These are phyloP conservation scores for Arachnopeziza araneosa DNA, from an alignment of 2,329 filamentous ascomycete species.

Conservation along the genomic window DNA sequence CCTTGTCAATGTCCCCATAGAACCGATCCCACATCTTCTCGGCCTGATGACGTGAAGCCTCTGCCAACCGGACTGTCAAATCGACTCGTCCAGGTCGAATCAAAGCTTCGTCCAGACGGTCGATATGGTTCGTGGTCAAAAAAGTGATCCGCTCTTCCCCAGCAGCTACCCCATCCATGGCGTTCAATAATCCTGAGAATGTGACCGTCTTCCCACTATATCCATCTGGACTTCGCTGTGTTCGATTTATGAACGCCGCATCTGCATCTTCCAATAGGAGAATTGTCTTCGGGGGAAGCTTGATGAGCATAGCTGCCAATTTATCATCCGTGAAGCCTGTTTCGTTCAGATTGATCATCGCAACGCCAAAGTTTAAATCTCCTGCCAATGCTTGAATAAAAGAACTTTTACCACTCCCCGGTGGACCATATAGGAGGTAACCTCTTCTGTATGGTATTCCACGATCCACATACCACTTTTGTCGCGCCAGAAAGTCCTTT, in stretches of 20 bases:
- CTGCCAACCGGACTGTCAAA: constrained; percentile 84
- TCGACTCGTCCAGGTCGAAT: constrained; percentile 90
- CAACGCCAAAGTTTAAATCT: constrained; percentile 46
- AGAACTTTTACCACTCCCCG: constrained; percentile 77
- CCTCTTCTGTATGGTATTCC: constrained; percentile 74
- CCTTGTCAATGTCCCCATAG: constrained; percentile 73
- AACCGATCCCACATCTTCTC: constrained; percentile 89
- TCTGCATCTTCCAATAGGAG: constrained; percentile 54
- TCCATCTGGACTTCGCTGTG: constrained; percentile 52
- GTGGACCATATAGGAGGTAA: constrained; percentile 73
- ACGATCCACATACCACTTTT: constrained; percentile 82
- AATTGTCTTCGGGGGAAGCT: constrained; percentile 47
- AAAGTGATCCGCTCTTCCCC: constrained; percentile 93
- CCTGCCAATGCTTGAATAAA: constrained; percentile 95
- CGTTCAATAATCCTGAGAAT: constrained; percentile 84
- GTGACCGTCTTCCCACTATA: constrained; percentile 44
- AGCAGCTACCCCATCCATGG: constrained; percentile 85
- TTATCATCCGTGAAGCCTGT: constrained; percentile 53
- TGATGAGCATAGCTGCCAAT: constrained; percentile 44
- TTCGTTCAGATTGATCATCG: constrained; percentile 46
- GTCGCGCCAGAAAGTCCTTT: constrained; percentile 50
- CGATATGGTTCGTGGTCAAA: constrained; percentile 91
- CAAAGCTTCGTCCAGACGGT: constrained; percentile 77
- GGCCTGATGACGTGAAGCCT: constrained; percentile 82
- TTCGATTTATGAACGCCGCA: constrained; percentile 38